phyloP scores from a whole-genome alignment of 352 stramenopile genomes.

The Phytopythium litorale region DNA sequence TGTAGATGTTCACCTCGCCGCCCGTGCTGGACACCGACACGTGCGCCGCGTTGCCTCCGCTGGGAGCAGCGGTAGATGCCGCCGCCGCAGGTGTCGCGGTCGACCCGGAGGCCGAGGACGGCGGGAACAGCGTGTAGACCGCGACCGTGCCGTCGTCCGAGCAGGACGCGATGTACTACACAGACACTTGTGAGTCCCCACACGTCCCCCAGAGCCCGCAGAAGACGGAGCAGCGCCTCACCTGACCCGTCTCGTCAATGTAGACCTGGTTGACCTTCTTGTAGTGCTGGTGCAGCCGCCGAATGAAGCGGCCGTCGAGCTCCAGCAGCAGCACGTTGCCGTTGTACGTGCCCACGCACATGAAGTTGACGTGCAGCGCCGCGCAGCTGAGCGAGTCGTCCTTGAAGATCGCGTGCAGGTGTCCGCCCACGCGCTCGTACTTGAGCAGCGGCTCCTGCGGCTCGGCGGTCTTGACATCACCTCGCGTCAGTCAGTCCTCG shows the following conservation, averaged over 20 bases:
- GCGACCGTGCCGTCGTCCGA: constrained; percentile 83
- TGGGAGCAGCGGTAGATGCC: constrained; percentile 10
- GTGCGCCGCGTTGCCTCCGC: constrained; percentile 20
- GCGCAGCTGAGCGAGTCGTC: constrained; percentile 84
- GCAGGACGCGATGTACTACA: constrained; percentile 77
- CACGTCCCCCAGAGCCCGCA: background rate
- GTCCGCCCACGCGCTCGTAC: constrained; percentile 81
- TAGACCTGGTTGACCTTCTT: constrained; percentile 87
- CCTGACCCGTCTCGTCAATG: constrained; percentile 78
- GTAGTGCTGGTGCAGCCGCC: constrained; percentile 81
- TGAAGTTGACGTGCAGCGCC: constrained; percentile 76
- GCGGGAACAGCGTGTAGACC: constrained; percentile 68
- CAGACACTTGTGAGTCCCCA: background rate
- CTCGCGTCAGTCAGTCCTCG: background rate
- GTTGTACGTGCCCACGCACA: constrained; percentile 73
- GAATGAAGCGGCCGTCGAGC: constrained; percentile 73
- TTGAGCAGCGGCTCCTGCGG: constrained; percentile 73
- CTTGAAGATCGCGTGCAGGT: constrained; percentile 85
- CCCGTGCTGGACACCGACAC: constrained; percentile 59
- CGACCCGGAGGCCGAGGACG: constrained; percentile 10
- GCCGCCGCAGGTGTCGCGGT: background rate
- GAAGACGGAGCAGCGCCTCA: constrained; percentile 2
- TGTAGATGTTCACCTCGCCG: constrained; percentile 88
- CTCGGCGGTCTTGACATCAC: background rate
- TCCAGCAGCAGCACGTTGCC: constrained; percentile 79